Evolutionary conservation across 129 eudicot genomes (phyloP).

Genomic region (Artemisia tridentata): DNA sequence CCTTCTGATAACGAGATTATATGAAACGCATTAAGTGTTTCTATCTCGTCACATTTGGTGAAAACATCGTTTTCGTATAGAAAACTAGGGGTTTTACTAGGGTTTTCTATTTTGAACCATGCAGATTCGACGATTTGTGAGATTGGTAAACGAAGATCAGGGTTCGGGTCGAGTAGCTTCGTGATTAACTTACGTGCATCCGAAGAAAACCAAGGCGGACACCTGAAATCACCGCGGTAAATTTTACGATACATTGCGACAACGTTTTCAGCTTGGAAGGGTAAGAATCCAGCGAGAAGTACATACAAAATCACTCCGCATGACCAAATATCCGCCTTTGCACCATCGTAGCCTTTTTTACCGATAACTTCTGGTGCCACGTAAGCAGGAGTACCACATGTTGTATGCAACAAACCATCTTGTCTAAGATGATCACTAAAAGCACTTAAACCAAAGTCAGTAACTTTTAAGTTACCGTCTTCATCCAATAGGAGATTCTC

Average conservation of each 20-base stretch:
- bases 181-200: conserved; percentile 59
- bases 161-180: conserved; percentile 76
- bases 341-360: conserved; percentile 77
- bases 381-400: conserved; percentile 91
- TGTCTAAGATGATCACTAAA: conserved; percentile 62
- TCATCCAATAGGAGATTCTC: conserved; percentile 82
- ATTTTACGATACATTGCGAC: conserved; percentile 71
- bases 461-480: conserved; percentile 67
- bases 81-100: conserved; percentile 26
- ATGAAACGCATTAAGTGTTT: conserved; percentile 76
- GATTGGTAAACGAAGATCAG: conserved; percentile 48
- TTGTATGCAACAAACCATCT: conserved; percentile 79
- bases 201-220: conserved; percentile 93
- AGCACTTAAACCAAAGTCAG: conserved; percentile 85
- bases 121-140: conserved; percentile 55
- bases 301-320: conserved; percentile 83
- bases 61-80: conserved; percentile 26
- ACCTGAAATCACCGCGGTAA: conserved; percentile 77
- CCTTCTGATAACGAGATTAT: conserved; percentile 85
- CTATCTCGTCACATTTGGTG: conserved; percentile 41
- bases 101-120: conserved; percentile 57
- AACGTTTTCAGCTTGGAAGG: conserved; percentile 76
- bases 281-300: conserved; percentile 77
- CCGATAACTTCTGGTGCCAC: conserved; percentile 95
- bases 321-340: conserved; percentile 87